A percentile compares a stretch with the other conserved stretches of the same genome.
Conservation (phyloP, 495 filamentous ascomycete species). For the Clohesyomyces aquaticus region DNA sequence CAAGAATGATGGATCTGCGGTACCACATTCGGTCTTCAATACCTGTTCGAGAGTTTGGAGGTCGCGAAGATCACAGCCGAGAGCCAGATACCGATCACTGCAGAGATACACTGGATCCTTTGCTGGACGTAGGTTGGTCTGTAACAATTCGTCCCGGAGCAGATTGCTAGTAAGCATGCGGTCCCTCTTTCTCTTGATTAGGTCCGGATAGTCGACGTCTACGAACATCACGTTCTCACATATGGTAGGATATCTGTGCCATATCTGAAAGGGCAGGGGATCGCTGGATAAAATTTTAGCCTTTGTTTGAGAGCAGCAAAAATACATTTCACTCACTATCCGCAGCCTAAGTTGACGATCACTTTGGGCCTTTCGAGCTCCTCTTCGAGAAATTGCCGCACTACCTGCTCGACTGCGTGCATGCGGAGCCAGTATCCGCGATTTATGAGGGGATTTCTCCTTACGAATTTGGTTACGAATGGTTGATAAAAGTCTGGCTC, state of each 20-base stretch:
- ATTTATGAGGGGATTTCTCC: constrained; percentile 82
- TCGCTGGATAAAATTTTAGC: constrained; percentile 75
- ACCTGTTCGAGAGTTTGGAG: constrained; percentile 59
- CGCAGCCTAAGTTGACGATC: constrained; percentile 86
- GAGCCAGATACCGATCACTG: constrained; percentile 72
- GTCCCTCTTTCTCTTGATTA: constrained; percentile 74
- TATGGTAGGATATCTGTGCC: constrained; percentile 61
- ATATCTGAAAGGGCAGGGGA: constrained; percentile 84
- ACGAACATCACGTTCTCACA: constrained; percentile 69
- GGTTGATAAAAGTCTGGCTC: constrained; percentile 81
- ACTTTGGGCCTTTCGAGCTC: constrained; percentile 66
- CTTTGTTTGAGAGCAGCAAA: too few relatives aligned
- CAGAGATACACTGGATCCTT: constrained; percentile 48
- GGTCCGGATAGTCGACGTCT: constrained; percentile 83
- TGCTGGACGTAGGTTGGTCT: constrained; percentile 13
- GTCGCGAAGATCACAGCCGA: constrained; percentile 82
- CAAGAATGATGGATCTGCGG: constrained; percentile 64
- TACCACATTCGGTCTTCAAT: constrained; percentile 59
- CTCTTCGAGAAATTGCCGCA: constrained; percentile 69
- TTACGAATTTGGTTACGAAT: constrained; percentile 82
- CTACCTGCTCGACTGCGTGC: constrained; percentile 73
- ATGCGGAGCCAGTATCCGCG: constrained; percentile 86
- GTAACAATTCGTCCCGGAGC: constrained; percentile 54
- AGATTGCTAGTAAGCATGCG: constrained; percentile 64
- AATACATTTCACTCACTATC: constrained; percentile 67